Base-by-base conservation (phyloP, 2,329 filamentous ascomycete species). In the Fusarium lyarnte region DNA sequence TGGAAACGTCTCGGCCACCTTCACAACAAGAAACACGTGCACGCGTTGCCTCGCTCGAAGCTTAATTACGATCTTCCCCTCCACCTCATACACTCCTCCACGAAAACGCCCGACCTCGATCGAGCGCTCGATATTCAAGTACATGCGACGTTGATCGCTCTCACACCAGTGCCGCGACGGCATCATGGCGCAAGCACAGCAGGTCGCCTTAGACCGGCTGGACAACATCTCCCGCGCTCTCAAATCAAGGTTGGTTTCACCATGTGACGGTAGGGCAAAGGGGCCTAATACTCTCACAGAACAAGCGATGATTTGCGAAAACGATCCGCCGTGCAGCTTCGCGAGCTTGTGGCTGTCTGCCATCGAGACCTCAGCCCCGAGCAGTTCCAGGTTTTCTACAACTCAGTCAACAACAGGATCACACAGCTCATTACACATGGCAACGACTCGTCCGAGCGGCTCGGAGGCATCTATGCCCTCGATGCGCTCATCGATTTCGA, bases 401-500 rank as follows among this genome's bases (percentile, higher is more conserved):
- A 85, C 69, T 81, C 82, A 29, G 86, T 90, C 58, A 89, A 89
- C 74, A 86, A 85, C 67, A 86, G 85, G 66, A 88, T 90, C 45
- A 89, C 87, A 33, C 83, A 84, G 42, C 82, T 98, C 73, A 94
- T 97, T 69, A 91, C 94, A 52, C 94, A 95, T 81, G 93, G 94
- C 72, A 92, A 89, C 83, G 95, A 97, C 81, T 92, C 94, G 9
- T 91, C 92, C 76, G 96, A 99, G 80, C 92, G 94, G 65, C 90
- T 98, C 63, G 96, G 95, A 70, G 97, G 96, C 58, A 92, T 99
- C 70, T 92, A 96, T 77, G 95, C 95, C 66, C 89, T 99, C 69
- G 95, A 97, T 81, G 92, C 92, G 63, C 90, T 99, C 60, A 95
- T 98, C 82, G 95, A 98, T 81, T 98, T 98, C 80, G 95, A 98